Evolutionary conservation across 2,329 filamentous ascomycete species (phyloP).

Genomic region (Trichoderma oligosporum): DNA sequence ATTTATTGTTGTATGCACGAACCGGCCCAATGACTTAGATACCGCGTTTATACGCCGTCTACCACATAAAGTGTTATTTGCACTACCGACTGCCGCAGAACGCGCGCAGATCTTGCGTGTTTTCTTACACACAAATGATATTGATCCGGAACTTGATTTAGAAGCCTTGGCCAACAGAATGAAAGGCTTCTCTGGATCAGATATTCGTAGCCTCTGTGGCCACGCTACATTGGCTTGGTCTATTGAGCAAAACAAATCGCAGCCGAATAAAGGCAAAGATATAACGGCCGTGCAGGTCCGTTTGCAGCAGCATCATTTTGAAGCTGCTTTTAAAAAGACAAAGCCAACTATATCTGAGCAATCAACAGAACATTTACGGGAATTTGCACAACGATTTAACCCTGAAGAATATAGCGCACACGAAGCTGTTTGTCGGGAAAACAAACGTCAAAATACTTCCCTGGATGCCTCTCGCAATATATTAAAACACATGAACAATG

Average conservation of each 20-base stretch:
- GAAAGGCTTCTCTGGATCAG: not conserved
- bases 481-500: too few species aligned
- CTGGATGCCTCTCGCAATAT: too few species aligned
- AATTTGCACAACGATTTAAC: too few species aligned
- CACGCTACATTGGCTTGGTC: not conserved
- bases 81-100: conserved; percentile 65
- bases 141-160: not conserved
- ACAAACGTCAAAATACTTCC: too few species aligned
- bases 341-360: too few species aligned
- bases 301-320: too few species aligned
- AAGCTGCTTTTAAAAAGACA: too few species aligned
- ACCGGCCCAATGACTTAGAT: conserved; percentile 91
- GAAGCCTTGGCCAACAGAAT: not conserved
- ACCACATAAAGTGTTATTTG: conserved; percentile 68
- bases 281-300: too few species aligned
- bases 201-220: not conserved
- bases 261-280: too few species aligned
- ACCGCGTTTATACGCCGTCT: conserved; percentile 77
- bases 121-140: not conserved
- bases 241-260: not conserved
- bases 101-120: conserved; percentile 59
- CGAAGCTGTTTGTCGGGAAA: too few species aligned
- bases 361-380: too few species aligned
- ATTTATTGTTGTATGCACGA: conserved; percentile 99
- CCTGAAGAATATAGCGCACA: too few species aligned